These are phyloP conservation scores for Galerina sulciceps DNA, from an alignment of 768 basidiomycete species.

Conservation along the genomic window DNA sequence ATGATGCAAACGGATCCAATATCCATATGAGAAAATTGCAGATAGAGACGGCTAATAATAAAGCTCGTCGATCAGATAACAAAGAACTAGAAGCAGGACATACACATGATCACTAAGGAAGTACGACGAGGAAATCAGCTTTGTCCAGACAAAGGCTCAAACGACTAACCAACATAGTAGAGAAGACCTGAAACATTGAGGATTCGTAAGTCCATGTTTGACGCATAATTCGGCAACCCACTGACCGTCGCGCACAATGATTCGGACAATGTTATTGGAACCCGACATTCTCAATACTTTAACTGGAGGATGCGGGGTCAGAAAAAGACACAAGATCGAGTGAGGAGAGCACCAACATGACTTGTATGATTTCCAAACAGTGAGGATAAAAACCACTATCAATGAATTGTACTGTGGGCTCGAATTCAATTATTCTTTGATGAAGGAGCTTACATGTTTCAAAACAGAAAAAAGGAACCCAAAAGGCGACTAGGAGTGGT, in stretches of 20 bases:
- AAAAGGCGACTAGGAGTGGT: conserved; percentile 24
- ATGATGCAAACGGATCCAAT: conserved; percentile 26
- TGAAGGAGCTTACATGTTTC: conserved; percentile 21
- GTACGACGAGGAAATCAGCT: neutral
- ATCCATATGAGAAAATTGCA: conserved; percentile 30
- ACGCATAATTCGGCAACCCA: no score
- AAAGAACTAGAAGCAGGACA: conserved; percentile 1
- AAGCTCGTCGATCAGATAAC: neutral
- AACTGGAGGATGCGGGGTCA: neutral
- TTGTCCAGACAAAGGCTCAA: neutral
- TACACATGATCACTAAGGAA: conserved; percentile 26
- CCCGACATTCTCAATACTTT: conserved; percentile 4
- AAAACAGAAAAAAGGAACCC: conserved; percentile 24
- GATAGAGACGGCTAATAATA: conserved; percentile 22
- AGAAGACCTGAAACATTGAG: conserved; percentile 18
- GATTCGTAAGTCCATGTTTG: neutral
- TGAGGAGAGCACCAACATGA: conserved; percentile 14
- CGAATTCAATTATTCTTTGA: neutral
- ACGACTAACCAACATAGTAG: conserved; percentile 30
- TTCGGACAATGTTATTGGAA: conserved; percentile 14
- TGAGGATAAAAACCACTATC: conserved; percentile 24
- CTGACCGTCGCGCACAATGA: conserved; percentile 16
- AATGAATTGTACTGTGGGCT: neutral
- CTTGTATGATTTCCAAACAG: conserved; percentile 25
- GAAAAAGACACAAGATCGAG: neutral